Evolutionary conservation across 2,329 filamentous ascomycete species (phyloP).

Genomic region (Fusarium mundagurra): DNA sequence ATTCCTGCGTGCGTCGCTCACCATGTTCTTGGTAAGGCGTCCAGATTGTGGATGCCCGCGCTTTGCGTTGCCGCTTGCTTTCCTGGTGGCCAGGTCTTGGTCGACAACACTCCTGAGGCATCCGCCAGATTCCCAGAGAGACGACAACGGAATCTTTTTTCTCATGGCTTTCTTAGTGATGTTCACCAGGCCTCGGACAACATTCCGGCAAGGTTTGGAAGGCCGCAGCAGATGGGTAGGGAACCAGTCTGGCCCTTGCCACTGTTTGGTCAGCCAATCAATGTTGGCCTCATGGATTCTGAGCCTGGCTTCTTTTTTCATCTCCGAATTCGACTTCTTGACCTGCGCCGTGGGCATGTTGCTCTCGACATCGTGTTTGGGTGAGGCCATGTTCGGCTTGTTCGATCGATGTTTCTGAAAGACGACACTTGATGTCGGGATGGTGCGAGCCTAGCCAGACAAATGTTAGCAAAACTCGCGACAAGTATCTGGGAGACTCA

Average conservation of each 20-base stretch:
- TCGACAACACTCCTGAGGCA: background rate
- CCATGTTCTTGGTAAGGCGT: background rate
- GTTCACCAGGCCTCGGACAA: accelerated
- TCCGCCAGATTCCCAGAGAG: background rate
- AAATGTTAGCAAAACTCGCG: too few species aligned
- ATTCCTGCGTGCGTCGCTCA: background rate
- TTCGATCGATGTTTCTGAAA: too few species aligned
- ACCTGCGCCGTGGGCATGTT: too few species aligned
- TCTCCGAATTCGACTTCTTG: too few species aligned
- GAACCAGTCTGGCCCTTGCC: background rate
- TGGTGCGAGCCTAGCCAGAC: background rate
- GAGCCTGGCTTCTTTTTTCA: too few species aligned
- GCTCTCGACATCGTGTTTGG: background rate
- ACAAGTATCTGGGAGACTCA: background rate
- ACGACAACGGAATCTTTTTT: background rate
- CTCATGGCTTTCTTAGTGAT: accelerated
- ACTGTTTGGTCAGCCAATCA: background rate
- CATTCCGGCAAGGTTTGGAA: background rate
- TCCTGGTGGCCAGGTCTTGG: background rate
- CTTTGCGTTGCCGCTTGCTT: accelerated
- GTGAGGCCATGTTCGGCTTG: background rate
- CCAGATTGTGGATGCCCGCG: background rate
- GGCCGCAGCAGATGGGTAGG: accelerated
- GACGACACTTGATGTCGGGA: background rate
- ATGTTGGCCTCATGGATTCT: background rate